Percentiles rank a stretch among this genome's conserved stretches.
phyloP scores from a whole-genome alignment of 768 basidiomycete genomes.

The Psilocybe azurescens region DNA sequence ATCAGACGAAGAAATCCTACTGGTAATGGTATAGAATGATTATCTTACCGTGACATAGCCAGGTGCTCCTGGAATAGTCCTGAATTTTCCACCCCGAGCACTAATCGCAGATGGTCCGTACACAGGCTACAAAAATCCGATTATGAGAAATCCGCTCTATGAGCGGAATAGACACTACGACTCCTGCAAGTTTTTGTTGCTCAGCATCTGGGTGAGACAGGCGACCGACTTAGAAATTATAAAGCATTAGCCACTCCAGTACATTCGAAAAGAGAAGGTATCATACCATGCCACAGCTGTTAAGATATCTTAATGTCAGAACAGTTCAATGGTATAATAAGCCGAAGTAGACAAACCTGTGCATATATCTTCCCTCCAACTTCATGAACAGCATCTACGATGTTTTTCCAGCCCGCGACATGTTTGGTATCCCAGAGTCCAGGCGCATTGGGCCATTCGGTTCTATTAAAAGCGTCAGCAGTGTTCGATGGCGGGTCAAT shows the following conservation, averaged over 20 bases:
- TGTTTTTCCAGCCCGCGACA: slow-evolving; percentile 40
- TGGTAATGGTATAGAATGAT: neutral
- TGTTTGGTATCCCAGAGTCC: slow-evolving; percentile 46
- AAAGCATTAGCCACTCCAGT: too few species aligned
- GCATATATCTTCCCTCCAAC: slow-evolving; percentile 41
- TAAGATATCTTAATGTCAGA: neutral
- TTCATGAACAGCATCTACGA: slow-evolving; percentile 44
- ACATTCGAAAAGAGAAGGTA: too few species aligned
- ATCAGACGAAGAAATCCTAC: neutral
- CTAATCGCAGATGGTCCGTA: slow-evolving; percentile 50
- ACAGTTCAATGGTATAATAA: neutral
- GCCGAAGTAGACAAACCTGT: slow-evolving; percentile 31
- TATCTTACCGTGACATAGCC: slow-evolving; percentile 44
- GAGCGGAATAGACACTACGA: slow-evolving; percentile 22
- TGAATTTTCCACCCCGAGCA: slow-evolving; percentile 46
- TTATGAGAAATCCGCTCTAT: neutral
- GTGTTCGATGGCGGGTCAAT: neutral
- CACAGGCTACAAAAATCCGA: slow-evolving; percentile 36
- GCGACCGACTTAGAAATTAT: slow-evolving; percentile 34
- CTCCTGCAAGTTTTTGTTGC: slow-evolving; percentile 40
- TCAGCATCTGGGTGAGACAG: slow-evolving; percentile 41
- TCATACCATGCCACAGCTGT: slow-evolving; percentile 15
- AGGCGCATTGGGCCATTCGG: slow-evolving; percentile 43
- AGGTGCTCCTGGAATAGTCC: slow-evolving; percentile 40
- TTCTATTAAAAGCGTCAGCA: slow-evolving; percentile 18